Base-by-base conservation (phyloP, 2,329 filamentous ascomycete genomes). In the Apiospora sp. region DNA sequence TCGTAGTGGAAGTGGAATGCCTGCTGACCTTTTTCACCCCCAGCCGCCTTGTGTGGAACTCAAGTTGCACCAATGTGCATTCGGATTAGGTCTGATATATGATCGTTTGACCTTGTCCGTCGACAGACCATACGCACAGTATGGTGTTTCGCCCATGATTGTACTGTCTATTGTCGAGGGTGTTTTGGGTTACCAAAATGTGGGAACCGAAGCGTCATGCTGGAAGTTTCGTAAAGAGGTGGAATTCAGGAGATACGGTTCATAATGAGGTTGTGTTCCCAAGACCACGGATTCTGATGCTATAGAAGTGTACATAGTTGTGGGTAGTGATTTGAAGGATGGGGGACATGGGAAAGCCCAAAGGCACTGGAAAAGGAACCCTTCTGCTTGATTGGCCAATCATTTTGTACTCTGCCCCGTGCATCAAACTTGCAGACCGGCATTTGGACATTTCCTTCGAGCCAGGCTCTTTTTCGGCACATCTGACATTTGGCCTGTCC, bases 161-260 rank as follows among this genome's bases (percentile, higher is more conserved):
- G 76, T 88, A 14, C 77, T 88, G 27, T 81, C 83, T 0, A 77
- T 89, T 10, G 79, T 88, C 0, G 86, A 89, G 72, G 82, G 83
- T 5, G 81, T 86, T 1, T 78, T 89, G 71, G 86, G 86, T 0
- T 88, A 88, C 73, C 76, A 81, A 71, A 76, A 74, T 24, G 75
- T 85, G 0, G 78, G 75, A 3, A 71, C 67, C 8, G 70, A 79
- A 37, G 76, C 72, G 3, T 68, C 73, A 27, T 69, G 74, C 16
- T 82, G 82, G 79, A 74, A 74, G 41, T 80, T 81, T 58, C 74
- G 81, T 71, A 77, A 77, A 71, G 77, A 81, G 71, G 43, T 79
- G 22, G 81, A 79, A 71, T 81, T 83, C 51, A 80, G 75, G 74
- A 77, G 80, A 2, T 71, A 44, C 5, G 67, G 67, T 19, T 70